A percentile compares a stretch with the other conserved stretches of the same genome.
phyloP scores from a whole-genome alignment of 139 green algal species.

The Coelastrella sp. region DNA sequence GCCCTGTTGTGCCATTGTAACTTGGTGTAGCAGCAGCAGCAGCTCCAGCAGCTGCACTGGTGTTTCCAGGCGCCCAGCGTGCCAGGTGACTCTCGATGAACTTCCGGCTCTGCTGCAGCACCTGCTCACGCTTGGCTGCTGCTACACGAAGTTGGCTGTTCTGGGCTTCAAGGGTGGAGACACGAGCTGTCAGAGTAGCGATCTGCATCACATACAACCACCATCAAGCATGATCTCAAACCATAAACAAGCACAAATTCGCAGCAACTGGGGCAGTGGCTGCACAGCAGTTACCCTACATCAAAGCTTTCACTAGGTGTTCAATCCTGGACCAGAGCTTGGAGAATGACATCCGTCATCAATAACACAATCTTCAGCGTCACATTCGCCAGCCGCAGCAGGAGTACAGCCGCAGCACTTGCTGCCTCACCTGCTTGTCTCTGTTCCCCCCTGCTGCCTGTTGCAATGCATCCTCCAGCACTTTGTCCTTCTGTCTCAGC shows the following conservation, averaged over 20 bases:
- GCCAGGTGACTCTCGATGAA: constrained; percentile 41
- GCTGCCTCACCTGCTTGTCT: constrained; percentile 17
- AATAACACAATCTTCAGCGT: too few species aligned
- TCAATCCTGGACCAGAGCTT: too few species aligned
- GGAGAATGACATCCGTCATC: too few species aligned
- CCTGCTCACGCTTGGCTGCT: constrained; percentile 38
- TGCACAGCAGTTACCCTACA: too few species aligned
- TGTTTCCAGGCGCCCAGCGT: not conserved
- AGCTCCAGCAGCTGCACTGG: not conserved
- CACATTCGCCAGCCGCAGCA: too few species aligned
- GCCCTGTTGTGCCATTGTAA: not conserved
- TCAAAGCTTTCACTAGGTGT: too few species aligned
- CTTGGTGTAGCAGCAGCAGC: not conserved
- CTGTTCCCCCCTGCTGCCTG: not conserved
- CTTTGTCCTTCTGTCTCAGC: constrained; percentile 30
- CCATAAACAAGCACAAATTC: too few species aligned
- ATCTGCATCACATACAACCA: constrained; percentile 30
- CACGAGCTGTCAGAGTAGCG: constrained; percentile 2
- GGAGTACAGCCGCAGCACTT: not conserved
- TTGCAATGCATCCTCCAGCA: constrained; percentile 17
- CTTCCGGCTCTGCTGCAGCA: constrained; percentile 43
- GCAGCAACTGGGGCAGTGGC: too few species aligned
- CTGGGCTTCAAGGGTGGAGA: constrained; percentile 26
- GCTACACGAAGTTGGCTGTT: constrained; percentile 48
- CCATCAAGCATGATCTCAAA: too few species aligned